Evolutionary conservation across 768 basidiomycete species (phyloP), one percentile per base, ranked within the genome.

Genomic region (Suillus brevipes): DNA sequence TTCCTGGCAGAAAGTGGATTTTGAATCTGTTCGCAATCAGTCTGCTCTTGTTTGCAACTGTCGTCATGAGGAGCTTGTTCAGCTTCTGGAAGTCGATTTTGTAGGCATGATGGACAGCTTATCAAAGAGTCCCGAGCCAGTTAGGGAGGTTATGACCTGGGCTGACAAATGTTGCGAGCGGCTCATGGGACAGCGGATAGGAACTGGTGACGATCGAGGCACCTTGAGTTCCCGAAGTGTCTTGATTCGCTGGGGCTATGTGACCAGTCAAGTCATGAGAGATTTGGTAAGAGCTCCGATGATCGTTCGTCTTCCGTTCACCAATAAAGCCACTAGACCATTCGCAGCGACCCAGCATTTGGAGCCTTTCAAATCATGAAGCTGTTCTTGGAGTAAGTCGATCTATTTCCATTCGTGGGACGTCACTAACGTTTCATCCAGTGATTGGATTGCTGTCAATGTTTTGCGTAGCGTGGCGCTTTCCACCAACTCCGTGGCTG

Each of bases 31-130:
- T 63, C 86, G 93, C 66, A 95, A 95, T 72, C 94, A 95, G 72
- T 92, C 91, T n/a, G 94, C 94, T 20, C 80, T 95, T 71, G 94
- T 95, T 36, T 94, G 93, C 84, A 94, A 95, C 73, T 95, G 94
- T 75, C 89, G 94, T 58, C 92, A 94, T 69, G 94, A 94, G 77
- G 92, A 94, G 70, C 83, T 95, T 59, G 86, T 92, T 49, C 92
- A 94, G 69, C 83, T 94, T 57, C 77, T 95, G 57, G 93, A 95
- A 74, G 89, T 91, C 62, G 91, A 95, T 75, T 94, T 94, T 74
- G 88, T 91, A 25, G 74, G 78, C n/a, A 78, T 95, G 77, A 78
- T 95, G 78, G 91, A 94, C 47, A 82, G 84, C 64, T 79, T 92
- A 42, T 71, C 83, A 40, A 90, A 91, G 79, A 91, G 85, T 73